Evolutionary conservation across 352 stramenopile species (phyloP).

Genomic region (Globisporangium emineosum): DNA sequence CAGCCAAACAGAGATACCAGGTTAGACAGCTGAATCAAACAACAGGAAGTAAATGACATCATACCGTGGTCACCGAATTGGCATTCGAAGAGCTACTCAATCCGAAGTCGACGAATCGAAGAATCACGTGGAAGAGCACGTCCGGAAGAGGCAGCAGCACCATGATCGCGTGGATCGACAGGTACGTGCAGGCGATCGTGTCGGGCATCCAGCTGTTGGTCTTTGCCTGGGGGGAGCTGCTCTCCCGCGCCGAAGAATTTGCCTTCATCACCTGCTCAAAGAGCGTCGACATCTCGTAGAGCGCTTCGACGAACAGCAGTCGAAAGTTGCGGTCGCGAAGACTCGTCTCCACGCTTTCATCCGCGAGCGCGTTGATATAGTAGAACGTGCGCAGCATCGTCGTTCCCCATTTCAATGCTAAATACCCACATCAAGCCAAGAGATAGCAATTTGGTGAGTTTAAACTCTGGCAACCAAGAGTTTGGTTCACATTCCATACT

Average conservation of each 20-base stretch:
- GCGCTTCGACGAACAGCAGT: constrained; percentile 61
- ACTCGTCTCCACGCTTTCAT: constrained; percentile 39
- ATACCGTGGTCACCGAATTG: constrained; percentile 46
- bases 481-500: neutral
- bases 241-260: neutral
- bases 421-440: neutral
- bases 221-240: constrained; percentile 4
- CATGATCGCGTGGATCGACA: constrained; percentile 66
- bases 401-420: constrained; percentile 79
- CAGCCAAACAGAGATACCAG: neutral
- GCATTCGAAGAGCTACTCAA: constrained; percentile 28
- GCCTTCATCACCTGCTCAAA: constrained; percentile 43
- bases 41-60: neutral
- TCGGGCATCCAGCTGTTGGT: constrained; percentile 42
- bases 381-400: constrained; percentile 80
- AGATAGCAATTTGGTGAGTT: too few relatives aligned
- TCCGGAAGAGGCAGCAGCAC: constrained; percentile 71
- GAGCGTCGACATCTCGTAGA: constrained; percentile 64
- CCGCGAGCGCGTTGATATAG: constrained; percentile 72
- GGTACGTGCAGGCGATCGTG: constrained; percentile 49
- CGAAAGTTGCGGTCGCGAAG: constrained; percentile 66
- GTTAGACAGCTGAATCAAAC: constrained; percentile 5
- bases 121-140: constrained; percentile 60
- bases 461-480: too few relatives aligned
- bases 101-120: constrained; percentile 61